Conservation (phyloP, 176 grass and related monocot species). For the Dendrocalamus sinicus region DNA sequence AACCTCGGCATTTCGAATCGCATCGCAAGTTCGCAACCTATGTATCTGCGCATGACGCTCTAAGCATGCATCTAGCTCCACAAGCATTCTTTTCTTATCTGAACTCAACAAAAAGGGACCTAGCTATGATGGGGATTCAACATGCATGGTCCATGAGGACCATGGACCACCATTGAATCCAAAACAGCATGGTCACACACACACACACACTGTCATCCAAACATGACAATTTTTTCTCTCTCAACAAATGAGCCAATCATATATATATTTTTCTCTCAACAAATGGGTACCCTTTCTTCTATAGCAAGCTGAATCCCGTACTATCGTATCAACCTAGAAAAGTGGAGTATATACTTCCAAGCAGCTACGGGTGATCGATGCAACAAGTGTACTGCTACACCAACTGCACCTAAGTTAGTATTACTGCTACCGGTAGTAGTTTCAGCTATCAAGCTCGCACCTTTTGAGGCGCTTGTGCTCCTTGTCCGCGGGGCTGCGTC, state of each 20-base stretch:
- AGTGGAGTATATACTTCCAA: not conserved
- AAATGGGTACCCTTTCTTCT: not conserved
- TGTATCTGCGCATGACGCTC: not conserved
- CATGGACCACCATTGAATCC: constrained; percentile 25
- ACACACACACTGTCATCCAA: constrained; percentile 1
- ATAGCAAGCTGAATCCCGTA: constrained; percentile 1
- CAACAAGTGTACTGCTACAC: no score
- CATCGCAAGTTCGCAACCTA: not conserved
- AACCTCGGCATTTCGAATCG: not conserved
- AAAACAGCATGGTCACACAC: constrained; percentile 32
- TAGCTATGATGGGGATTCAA: not conserved
- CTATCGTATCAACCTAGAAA: not conserved
- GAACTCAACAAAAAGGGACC: not conserved
- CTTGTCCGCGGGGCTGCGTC: constrained; percentile 77
- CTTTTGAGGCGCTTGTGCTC: constrained; percentile 96
- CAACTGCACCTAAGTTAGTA: not conserved
- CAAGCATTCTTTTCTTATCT: constrained; percentile 34
- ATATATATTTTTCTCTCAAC: not conserved
- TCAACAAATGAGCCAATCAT: not conserved
- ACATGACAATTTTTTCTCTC: constrained; percentile 15
- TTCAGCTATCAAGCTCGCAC: constrained; percentile 24
- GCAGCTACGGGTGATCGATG: not conserved
- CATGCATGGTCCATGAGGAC: constrained; percentile 32
- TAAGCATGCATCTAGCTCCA: constrained; percentile 22
- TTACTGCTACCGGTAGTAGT: not conserved